Conservation (phyloP, 345 rosid species). For the rapeseed (Brassica napus) region Da-Ae NC_063446.1:26377501-26378000, state of each 20-base stretch:
- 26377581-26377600: background rate
- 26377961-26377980: background rate
- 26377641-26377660: background rate
- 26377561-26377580: background rate
- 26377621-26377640: conserved; percentile 9
- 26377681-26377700: background rate
- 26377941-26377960: conserved; percentile 11
- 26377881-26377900: conserved; percentile 78
- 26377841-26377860: conserved; percentile 84
- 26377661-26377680: background rate
- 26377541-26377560: conserved; percentile 3
- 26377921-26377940: conserved; percentile 83
- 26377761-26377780: background rate
- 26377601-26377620: background rate
- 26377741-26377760: conserved; percentile 5
- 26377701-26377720: background rate
- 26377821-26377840: background rate
- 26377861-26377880: conserved; percentile 92
- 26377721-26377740: background rate
- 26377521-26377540: conserved; percentile 8
- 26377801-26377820: background rate
- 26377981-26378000: no score
- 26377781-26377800: conserved; percentile 7
- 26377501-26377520: background rate
- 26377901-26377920: conserved; percentile 75